Base-by-base conservation (phyloP, 73 alveolate species). In the Symbiodinium natans region DNA sequence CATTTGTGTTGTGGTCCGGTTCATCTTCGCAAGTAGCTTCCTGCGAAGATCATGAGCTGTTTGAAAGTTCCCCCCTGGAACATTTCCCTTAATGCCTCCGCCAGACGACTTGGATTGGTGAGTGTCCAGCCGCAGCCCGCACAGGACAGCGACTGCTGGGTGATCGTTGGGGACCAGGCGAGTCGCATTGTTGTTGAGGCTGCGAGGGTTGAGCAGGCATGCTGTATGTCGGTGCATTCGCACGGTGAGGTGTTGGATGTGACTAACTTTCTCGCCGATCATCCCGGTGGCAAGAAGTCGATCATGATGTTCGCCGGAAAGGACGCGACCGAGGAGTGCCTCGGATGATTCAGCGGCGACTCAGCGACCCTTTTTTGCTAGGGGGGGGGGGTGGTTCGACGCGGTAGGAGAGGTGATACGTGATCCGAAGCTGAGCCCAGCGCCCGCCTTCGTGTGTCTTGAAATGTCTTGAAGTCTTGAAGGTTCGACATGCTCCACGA, bases 61-160 rank as follows among this genome's bases (percentile, higher is more conserved):
- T n/a, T n/a, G n/a, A n/a, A n/a, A n/a, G n/a, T n/a, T n/a, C n/a
- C n/a, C n/a, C n/a, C n/a, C n/a, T n/a, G n/a, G n/a, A n/a, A n/a
- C n/a, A n/a, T n/a, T n/a, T n/a, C n/a, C n/a, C n/a, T n/a, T n/a
- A n/a, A n/a, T n/a, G n/a, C n/a, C n/a, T n/a, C n/a, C n/a, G n/a
- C n/a, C n/a, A n/a, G n/a, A n/a, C n/a, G n/a, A n/a, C n/a, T n/a
- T n/a, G n/a, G n/a, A n/a, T n/a, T n/a, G n/a, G n/a, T n/a, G n/a
- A n/a, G n/a, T n/a, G n/a, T n/a, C n/a, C n/a, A n/a, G n/a, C n/a
- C n/a, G n/a, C n/a, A n/a, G n/a, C n/a, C n/a, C n/a, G n/a, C n/a
- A 27, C 42, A 73, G 84, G 94, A 86, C 94, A 86, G 74, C 83
- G 94, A 86, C 94, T 86, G 94, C 94, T 86, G 94, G 94, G 94